phyloP scores from a whole-genome alignment of 2,329 filamentous ascomycete genomes.

The Metarhizium humberi region DNA sequence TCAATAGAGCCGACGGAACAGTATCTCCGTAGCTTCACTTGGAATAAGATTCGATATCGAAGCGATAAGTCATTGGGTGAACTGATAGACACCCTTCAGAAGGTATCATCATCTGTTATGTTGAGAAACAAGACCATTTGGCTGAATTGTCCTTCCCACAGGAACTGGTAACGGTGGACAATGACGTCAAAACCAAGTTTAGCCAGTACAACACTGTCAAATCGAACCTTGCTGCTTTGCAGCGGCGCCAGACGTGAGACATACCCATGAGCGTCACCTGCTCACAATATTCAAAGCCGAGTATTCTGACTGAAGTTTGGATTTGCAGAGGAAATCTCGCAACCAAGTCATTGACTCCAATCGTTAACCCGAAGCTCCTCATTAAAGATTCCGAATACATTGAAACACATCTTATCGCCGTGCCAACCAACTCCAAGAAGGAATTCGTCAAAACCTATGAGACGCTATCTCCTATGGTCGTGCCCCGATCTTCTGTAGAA shows the following conservation, averaged over 20 bases:
- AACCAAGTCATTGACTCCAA: conserved; percentile 84
- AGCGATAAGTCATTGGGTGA: conserved; percentile 84
- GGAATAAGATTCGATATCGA: conserved; percentile 98
- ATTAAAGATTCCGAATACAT: conserved; percentile 92
- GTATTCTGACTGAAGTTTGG: neutral
- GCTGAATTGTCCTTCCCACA: conserved; percentile 21
- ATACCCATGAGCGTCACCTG: neutral
- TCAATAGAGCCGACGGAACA: conserved; percentile 81
- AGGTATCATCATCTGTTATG: conserved; percentile 39
- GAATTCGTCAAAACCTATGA: conserved; percentile 89
- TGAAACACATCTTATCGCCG: conserved; percentile 87
- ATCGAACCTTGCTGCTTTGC: conserved; percentile 68
- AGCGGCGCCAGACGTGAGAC: conserved; percentile 77
- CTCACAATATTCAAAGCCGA: neutral
- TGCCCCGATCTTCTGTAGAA: conserved; percentile 75
- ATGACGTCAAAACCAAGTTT: conserved; percentile 90
- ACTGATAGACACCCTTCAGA: conserved; percentile 78
- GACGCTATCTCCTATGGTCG: conserved; percentile 80
- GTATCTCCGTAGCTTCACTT: conserved; percentile 80
- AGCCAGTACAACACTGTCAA: conserved; percentile 90
- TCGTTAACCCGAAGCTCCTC: conserved; percentile 72
- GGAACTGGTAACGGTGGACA: conserved; percentile 88
- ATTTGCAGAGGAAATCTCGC: conserved; percentile 71
- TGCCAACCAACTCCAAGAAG: conserved; percentile 70
- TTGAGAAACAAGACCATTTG: neutral